Conservation (phyloP, 129 eudicot species). For the Lactuca saligna region DNA sequence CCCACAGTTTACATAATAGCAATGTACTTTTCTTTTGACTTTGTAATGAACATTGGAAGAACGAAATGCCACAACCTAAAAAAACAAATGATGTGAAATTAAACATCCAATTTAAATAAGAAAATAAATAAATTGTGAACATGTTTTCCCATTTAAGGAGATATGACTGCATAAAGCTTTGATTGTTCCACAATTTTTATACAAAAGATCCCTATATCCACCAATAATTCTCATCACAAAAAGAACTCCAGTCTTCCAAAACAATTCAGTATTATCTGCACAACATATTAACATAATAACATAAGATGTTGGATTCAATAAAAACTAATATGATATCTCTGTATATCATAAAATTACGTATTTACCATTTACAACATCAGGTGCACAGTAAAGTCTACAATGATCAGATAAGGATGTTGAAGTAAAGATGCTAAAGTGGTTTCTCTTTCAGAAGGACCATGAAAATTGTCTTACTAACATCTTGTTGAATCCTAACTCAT, state of each 20-base stretch:
- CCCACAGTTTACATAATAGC: no score
- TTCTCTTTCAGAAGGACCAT: slow-evolving; percentile 72
- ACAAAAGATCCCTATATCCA: slow-evolving; percentile 79
- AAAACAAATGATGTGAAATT: slow-evolving; percentile 12
- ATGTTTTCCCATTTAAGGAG: slow-evolving; percentile 99
- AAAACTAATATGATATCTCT: not conserved
- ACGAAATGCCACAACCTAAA: slow-evolving; percentile 70
- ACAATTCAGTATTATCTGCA: slow-evolving; percentile 80
- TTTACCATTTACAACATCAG: slow-evolving; percentile 83
- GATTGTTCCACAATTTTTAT: slow-evolving; percentile 72
- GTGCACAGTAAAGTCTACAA: slow-evolving; percentile 81
- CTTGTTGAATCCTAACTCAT: slow-evolving; percentile 73
- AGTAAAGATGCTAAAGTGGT: slow-evolving; percentile 43
- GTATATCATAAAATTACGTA: not conserved
- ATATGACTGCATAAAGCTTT: slow-evolving; percentile 80
- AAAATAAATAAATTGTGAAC: slow-evolving; percentile 27
- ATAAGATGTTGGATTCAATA: not conserved
- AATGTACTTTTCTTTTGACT: no score
- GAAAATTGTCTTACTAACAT: slow-evolving; percentile 58
- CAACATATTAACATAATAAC: no score
- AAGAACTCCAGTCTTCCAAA: slow-evolving; percentile 81
- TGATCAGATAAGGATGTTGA: slow-evolving; percentile 60
- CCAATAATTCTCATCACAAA: slow-evolving; percentile 97
- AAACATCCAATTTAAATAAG: slow-evolving; percentile 10
- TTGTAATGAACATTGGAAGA: no score